A percentile compares a stretch with the other conserved stretches of the same genome.
These are phyloP conservation scores for Calonectria ilicicola DNA, from an alignment of 2,329 filamentous ascomycete genomes.

Conservation along the genomic window DNA sequence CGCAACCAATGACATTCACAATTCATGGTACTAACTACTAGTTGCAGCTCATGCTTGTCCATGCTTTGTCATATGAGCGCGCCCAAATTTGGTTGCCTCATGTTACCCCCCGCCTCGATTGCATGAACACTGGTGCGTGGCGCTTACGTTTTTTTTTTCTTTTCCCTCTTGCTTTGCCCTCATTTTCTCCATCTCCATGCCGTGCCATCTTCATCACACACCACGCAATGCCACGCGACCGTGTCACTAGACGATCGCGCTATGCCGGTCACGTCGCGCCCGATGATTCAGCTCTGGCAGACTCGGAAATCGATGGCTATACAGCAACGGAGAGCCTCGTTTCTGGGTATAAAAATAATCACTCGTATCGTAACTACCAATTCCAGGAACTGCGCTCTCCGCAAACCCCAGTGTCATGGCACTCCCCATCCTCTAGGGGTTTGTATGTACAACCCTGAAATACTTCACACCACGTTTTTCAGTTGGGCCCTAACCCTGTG, in stretches of 20 bases:
- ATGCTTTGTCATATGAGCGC: not conserved
- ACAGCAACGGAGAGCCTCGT: not conserved
- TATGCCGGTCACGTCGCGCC: not conserved
- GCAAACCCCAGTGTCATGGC: not conserved
- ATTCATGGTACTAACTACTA: not conserved
- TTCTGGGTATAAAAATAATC: not conserved
- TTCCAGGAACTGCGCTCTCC: not conserved
- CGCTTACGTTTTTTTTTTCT: not conserved
- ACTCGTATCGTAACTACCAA: not conserved
- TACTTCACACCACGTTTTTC: not conserved
- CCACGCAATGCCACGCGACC: not conserved
- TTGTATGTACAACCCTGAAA: not conserved
- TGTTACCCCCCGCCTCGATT: not conserved
- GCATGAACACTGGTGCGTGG: not conserved
- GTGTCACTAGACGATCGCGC: not conserved
- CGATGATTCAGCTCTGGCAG: not conserved
- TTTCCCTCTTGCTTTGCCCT: not conserved
- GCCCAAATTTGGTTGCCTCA: not conserved
- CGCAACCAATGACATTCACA: not conserved
- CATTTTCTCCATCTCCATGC: not conserved
- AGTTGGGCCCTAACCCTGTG: not conserved
- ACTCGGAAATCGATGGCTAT: not conserved
- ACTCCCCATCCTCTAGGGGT: not conserved
- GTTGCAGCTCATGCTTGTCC: not conserved
- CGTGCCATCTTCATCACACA: not conserved